Conservation (phyloP, 768 basidiomycete species). For the Trametes sanguinea region DNA sequence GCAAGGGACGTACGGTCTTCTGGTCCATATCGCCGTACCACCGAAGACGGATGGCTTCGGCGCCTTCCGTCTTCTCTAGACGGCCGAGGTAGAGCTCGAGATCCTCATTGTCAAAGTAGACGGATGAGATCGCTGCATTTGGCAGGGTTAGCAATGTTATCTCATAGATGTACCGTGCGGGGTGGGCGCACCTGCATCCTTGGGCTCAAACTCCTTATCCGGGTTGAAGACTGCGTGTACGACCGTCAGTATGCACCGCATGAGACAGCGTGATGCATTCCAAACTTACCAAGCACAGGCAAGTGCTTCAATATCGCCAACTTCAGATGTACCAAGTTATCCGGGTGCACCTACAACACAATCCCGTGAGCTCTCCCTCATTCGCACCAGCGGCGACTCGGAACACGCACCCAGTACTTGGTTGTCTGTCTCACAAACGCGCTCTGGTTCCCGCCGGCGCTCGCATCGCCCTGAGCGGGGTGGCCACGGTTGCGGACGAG, state of each 20-base stretch:
- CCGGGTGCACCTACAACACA: slow-evolving; percentile 16
- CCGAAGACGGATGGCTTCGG: slow-evolving; percentile 92
- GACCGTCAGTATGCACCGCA: slow-evolving; percentile 58
- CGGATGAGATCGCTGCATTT: slow-evolving; percentile 82
- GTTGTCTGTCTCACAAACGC: slow-evolving; percentile 98
- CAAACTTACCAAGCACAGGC: slow-evolving; percentile 81
- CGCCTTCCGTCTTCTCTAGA: slow-evolving; percentile 97
- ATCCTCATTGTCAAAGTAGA: slow-evolving; percentile 96
- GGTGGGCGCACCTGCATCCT: slow-evolving; percentile 63
- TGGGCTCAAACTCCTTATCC: slow-evolving; percentile 48
- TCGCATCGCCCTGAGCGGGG: slow-evolving; percentile 90
- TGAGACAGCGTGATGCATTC: background rate
- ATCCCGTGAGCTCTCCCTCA: too few relatives aligned
- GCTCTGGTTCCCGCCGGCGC: slow-evolving; percentile 93
- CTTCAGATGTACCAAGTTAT: slow-evolving; percentile 45
- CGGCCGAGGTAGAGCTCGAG: slow-evolving; percentile 95
- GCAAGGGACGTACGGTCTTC: slow-evolving; percentile 62
- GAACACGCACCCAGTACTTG: slow-evolving; percentile 85
- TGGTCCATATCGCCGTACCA: slow-evolving; percentile 93
- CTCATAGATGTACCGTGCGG: too few relatives aligned
- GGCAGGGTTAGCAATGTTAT: slow-evolving; percentile 12
- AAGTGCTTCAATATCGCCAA: slow-evolving; percentile 89
- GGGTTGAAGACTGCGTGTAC: slow-evolving; percentile 13
- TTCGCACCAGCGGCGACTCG: too few relatives aligned
- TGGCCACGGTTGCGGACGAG: slow-evolving; percentile 94